Evolutionary conservation across 495 filamentous ascomycete genomes (phyloP), one percentile per base, ranked within the genome.

Genomic region (Xylaria palmicola): DNA sequence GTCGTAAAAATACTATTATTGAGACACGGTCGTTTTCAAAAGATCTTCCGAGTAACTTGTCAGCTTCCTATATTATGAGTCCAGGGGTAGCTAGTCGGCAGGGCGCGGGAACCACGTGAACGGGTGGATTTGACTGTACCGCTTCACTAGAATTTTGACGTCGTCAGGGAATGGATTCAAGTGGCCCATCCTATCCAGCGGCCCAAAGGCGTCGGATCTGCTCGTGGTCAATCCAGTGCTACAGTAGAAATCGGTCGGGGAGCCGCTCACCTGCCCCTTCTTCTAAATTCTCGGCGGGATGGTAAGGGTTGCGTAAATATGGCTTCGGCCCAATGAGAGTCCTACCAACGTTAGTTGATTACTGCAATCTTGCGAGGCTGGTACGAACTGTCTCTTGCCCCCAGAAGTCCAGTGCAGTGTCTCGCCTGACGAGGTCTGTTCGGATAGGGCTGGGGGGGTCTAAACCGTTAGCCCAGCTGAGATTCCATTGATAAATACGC

Each of bases 291-390:
- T 40, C 81, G 82, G 15, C 79, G 70, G 17, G 79, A 77, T 8
- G 80, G 78, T 43, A 82, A 69, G 1, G 78, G 79, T 4, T 81
- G 72, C 5, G 82, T 81, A 57, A 85, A 85, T 27, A 85, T 82
- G 17, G 81, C 76, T 64, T 85, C 79, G 26, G 82, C 81, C 82
- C 82, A 85, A 60, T 81, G 78, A 24, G 67, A 62, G 48, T 68
- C 65, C 74, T 76, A 30, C 65, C 3, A 41, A 15, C 6, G 34
- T 59, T 26, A 59, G 41, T 17, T 15, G 27, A 2, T 12, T 29
- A 19, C 17, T 6, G 19, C 19, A 17, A 6, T 32, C 45, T 9
- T 13, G 12, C 3, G 24, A 50, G 20, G 3, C 29, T 12, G 22
- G 0, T 17, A 53, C 64, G 15, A 63, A 72, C 69, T n/a, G 67